Percentiles rank a stretch among this genome's conserved stretches.
phyloP scores from a whole-genome alignment of 2,329 filamentous ascomycete species.

The Diaporthe aspalathi region DNA sequence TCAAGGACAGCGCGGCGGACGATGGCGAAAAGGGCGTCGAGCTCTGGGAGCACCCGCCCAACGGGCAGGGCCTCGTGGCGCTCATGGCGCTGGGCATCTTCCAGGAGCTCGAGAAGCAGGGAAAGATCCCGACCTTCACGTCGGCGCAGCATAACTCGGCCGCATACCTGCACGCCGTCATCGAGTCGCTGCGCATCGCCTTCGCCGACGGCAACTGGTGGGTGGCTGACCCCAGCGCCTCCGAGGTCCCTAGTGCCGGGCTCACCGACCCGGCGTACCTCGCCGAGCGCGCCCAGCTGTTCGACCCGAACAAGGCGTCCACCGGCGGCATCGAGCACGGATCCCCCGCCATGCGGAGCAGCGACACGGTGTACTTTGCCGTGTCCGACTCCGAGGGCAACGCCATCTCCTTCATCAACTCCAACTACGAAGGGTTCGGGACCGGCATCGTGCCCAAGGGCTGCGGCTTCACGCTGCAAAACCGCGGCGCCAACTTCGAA shows the following conservation, averaged over 20 bases:
- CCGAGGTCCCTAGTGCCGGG: constrained; percentile 74
- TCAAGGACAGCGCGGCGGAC: constrained; percentile 47
- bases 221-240: constrained; percentile 83
- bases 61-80: constrained; percentile 95
- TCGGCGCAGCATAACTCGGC: constrained; percentile 83
- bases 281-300: constrained; percentile 72
- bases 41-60: constrained; percentile 96
- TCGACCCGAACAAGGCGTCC: constrained; percentile 70
- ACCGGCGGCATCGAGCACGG: constrained; percentile 76
- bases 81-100: constrained; percentile 94
- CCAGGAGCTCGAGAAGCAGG: constrained; percentile 81
- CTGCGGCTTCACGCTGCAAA: constrained; percentile 94
- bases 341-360: constrained; percentile 82
- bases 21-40: constrained; percentile 69
- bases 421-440: constrained; percentile 90
- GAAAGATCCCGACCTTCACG: constrained; percentile 78
- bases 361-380: constrained; percentile 95
- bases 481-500: constrained; percentile 89
- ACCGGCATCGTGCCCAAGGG: constrained; percentile 85
- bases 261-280: constrained; percentile 82
- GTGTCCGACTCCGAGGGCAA: constrained; percentile 86
- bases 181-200: constrained; percentile 88
- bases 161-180: constrained; percentile 84
- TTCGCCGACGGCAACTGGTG: constrained; percentile 94
- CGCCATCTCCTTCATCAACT: constrained; percentile 96